Conservation (phyloP, 768 basidiomycete genomes). For the Boletus tylopilopsis region DNA sequence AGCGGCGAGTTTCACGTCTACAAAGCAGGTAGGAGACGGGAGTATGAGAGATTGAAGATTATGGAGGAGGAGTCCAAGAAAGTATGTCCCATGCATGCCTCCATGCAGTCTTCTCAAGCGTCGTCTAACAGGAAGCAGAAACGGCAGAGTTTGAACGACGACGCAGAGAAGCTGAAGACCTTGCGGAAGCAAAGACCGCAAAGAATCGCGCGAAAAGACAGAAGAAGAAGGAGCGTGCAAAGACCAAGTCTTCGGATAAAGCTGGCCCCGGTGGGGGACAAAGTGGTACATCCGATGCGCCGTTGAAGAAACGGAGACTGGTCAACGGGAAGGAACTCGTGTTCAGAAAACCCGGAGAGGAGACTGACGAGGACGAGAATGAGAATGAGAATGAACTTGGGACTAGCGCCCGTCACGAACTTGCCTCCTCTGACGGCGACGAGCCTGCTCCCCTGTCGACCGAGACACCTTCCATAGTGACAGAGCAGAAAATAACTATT, state of each 20-base stretch:
- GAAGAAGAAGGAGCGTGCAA: slow-evolving; percentile 81
- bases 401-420: slow-evolving; percentile 2
- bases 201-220: slow-evolving; percentile 93
- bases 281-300: slow-evolving; percentile 33
- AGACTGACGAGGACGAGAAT: slow-evolving; percentile 42
- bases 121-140: slow-evolving; percentile 56
- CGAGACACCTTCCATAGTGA: slow-evolving; percentile 23
- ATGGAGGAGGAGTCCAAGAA: slow-evolving; percentile 80
- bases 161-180: slow-evolving; percentile 64
- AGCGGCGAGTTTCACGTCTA: slow-evolving; percentile 99
- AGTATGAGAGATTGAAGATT: slow-evolving; percentile 91
- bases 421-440: not conserved
- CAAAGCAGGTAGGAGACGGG: slow-evolving; percentile 88
- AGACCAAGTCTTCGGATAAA: slow-evolving; percentile 38
- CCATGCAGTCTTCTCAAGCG: not conserved
- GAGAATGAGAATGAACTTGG: slow-evolving; percentile 27
- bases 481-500: slow-evolving; percentile 41
- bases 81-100: slow-evolving; percentile 40
- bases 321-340: slow-evolving; percentile 73
- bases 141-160: slow-evolving; percentile 72
- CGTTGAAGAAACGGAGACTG: slow-evolving; percentile 76
- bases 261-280: slow-evolving; percentile 24
- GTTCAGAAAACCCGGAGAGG: slow-evolving; percentile 52
- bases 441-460: slow-evolving; percentile 1
- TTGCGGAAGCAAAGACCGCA: slow-evolving; percentile 83